Base-by-base conservation (phyloP, 83 land plant genomes). In the Picea engelmannii region DNA sequence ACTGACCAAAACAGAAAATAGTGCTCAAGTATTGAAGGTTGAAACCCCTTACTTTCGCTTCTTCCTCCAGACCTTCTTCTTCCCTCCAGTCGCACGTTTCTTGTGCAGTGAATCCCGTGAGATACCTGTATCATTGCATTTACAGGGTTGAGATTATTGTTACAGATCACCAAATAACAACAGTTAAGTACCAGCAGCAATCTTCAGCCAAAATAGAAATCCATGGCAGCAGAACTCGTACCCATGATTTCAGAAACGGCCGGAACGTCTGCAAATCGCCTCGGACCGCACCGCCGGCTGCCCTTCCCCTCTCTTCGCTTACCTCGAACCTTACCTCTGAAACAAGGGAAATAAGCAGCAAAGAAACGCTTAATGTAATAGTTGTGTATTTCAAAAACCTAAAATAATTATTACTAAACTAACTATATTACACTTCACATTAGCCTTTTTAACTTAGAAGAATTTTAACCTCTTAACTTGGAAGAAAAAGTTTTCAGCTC, bases 51-150 rank as follows among this genome's bases (percentile, higher is more conserved):
- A 88, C 90, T 88, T 88, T 82, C 90, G 70, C 90, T 88, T 88
- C 90, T 88, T 88, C 64, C 90, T 68, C 90, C 90, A 88, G 58
- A 82, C 79, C 86, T 88, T 88, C 90, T 88, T 88, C 90, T 88
- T 88, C 55, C 90, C 90, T 76, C 90, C 90, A 38, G 90, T 88
- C 20, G 89, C 86, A 63, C 90, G 85, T 27, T 87, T 87, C 86
- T 88, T 88, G 83, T 88, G 90, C 65, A 81, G 83, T n/a, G 90
- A 88, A 83, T 88, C 90, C 44, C 90, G 86, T 17, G 90, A 88
- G 83, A 88, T 88, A 83, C 87, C 89, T 87, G 89, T 81, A 77
- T 23, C 73, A 9, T 3, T 42, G 21, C 58, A 44, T 21, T 18
- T 21, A 16, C 20, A 6, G 44, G 42, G 38, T 18, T 35, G 17